Evolutionary conservation across 2,329 filamentous ascomycete species (phyloP).

Genomic region (Colletotrichum sp.): DNA sequence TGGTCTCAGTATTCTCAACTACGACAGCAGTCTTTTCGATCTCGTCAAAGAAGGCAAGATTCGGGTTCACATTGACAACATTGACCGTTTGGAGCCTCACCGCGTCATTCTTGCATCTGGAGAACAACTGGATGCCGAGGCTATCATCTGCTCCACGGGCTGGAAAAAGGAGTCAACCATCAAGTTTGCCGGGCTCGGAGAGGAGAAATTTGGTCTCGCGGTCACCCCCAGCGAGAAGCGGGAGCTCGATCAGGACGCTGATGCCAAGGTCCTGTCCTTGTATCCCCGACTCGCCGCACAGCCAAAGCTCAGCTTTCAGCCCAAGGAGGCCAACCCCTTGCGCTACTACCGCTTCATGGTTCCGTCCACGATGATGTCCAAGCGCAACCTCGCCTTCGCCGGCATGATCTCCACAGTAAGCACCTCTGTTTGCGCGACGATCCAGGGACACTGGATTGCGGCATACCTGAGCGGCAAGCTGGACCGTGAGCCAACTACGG

Average conservation of each 20-base stretch:
- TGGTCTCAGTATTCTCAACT: conserved; percentile 59
- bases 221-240: neutral
- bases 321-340: conserved; percentile 21
- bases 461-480: conserved; percentile 62
- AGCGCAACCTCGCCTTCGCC: conserved; percentile 34
- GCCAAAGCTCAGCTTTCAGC: conserved; percentile 25
- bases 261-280: neutral
- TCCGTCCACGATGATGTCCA: conserved; percentile 18
- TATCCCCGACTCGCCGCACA: conserved; percentile 12
- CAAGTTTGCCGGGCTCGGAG: conserved; percentile 36
- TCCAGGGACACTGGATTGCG: conserved; percentile 58
- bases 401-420: conserved; percentile 37
- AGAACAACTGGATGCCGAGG: conserved; percentile 43
- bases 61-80: conserved; percentile 50
- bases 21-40: conserved; percentile 54
- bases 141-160: conserved; percentile 56
- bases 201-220: neutral
- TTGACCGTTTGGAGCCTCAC: conserved; percentile 41
- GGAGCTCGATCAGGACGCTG: neutral
- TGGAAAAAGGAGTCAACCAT: conserved; percentile 53
- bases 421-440: conserved; percentile 36
- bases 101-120: conserved; percentile 48
- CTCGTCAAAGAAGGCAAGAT: conserved; percentile 53
- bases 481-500: conserved; percentile 19
- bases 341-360: conserved; percentile 33